Percentiles rank a stretch among this genome's conserved stretches.
These are phyloP conservation scores for Vigna unguiculata DNA, from an alignment of 306 rosid genomes.

Conservation along the genomic window DNA sequence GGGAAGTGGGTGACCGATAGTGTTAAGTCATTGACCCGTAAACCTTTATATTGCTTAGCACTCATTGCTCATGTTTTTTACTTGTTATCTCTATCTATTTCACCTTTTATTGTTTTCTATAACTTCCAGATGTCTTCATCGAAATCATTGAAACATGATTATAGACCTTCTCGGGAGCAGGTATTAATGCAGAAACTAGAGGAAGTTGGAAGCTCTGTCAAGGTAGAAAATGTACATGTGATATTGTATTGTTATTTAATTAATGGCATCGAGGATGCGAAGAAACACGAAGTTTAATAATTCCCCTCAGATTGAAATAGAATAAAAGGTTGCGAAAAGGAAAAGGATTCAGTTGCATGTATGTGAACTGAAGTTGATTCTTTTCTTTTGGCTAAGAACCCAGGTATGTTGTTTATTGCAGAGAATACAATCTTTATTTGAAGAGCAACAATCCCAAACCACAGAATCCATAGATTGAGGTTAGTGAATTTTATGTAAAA, in stretches of 20 bases:
- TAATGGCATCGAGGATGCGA: not conserved
- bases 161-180: slow-evolving; percentile 61
- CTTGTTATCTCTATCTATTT: not conserved
- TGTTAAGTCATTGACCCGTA: not conserved
- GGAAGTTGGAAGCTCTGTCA: slow-evolving; percentile 90
- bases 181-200: slow-evolving; percentile 82
- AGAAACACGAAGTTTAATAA: slow-evolving; percentile 6
- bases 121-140: slow-evolving; percentile 69
- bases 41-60: slow-evolving; percentile 22
- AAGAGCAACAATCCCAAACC: slow-evolving; percentile 66
- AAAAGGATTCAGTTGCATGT: slow-evolving; percentile 1
- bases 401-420: slow-evolving; percentile 50
- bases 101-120: slow-evolving; percentile 1
- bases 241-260: slow-evolving; percentile 25
- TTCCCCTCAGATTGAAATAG: not conserved
- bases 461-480: slow-evolving; percentile 62
- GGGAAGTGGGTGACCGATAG: slow-evolving; percentile 1
- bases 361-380: slow-evolving; percentile 5
- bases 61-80: slow-evolving; percentile 33
- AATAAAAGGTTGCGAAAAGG: not conserved
- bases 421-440: slow-evolving; percentile 78
- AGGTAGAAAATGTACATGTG: slow-evolving; percentile 57
- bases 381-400: slow-evolving; percentile 42
- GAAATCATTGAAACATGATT: slow-evolving; percentile 64
- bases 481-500: slow-evolving; percentile 41